Evolutionary conservation across 2,329 filamentous ascomycete species (phyloP).

Genomic region (Penicillium sp.): DNA sequence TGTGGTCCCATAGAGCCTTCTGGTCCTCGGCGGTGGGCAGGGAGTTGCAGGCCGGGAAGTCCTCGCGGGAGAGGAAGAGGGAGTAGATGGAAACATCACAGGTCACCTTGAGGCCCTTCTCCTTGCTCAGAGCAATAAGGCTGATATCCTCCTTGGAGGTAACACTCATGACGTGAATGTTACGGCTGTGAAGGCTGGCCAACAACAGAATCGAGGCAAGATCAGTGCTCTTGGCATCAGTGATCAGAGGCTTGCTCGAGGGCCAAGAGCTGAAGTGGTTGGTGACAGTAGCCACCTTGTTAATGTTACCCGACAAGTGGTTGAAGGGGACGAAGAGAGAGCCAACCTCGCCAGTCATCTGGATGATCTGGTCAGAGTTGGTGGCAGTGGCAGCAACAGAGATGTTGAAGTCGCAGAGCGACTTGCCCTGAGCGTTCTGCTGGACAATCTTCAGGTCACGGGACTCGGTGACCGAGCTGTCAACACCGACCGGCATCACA

Average conservation of each 20-base stretch:
- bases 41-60: constrained; percentile 66
- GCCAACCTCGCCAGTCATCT: constrained; percentile 70
- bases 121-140: constrained; percentile 73
- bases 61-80: constrained; percentile 70
- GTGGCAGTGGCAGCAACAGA: constrained; percentile 71
- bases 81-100: constrained; percentile 81
- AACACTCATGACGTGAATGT: constrained; percentile 76
- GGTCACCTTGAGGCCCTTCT: constrained; percentile 77
- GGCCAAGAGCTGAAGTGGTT: constrained; percentile 79
- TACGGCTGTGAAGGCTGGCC: constrained; percentile 73
- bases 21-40: constrained; percentile 69
- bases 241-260: constrained; percentile 74
- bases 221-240: constrained; percentile 77
- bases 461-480: constrained; percentile 71
- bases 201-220: constrained; percentile 76
- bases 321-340: constrained; percentile 83
- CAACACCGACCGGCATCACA: constrained; percentile 72
- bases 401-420: constrained; percentile 77
- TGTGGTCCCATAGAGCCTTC: constrained; percentile 70
- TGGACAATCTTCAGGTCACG: constrained; percentile 70
- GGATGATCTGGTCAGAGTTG: constrained; percentile 73
- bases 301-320: constrained; percentile 76
- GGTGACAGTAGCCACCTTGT: constrained; percentile 76
- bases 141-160: constrained; percentile 79
- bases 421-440: constrained; percentile 65